These are phyloP conservation scores for Carpinus viminea DNA, from an alignment of 306 rosid species.

Conservation along the genomic window DNA sequence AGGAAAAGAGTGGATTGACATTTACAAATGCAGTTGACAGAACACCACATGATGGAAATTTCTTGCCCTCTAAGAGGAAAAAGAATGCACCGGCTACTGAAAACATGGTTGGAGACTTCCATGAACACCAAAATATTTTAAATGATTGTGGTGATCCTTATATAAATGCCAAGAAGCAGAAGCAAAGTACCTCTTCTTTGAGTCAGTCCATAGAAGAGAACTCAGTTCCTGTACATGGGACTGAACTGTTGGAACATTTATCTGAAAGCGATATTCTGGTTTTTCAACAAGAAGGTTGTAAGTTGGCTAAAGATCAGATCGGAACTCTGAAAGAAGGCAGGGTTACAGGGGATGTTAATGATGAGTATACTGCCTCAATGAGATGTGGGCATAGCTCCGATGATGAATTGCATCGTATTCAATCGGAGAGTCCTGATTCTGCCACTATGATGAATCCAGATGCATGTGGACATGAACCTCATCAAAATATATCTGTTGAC, in stretches of 20 bases:
- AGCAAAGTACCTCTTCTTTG: constrained; percentile 29
- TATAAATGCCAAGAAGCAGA: constrained; percentile 43
- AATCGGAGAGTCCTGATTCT: constrained; percentile 27
- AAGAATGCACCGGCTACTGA: constrained; percentile 26
- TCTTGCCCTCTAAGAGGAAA: constrained; percentile 45
- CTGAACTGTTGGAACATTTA: constrained; percentile 33
- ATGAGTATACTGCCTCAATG: constrained; percentile 32
- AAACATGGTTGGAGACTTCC: constrained; percentile 18
- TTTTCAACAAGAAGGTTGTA: constrained; percentile 29
- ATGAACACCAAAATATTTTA: constrained; percentile 20
- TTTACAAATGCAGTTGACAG: constrained; percentile 3
- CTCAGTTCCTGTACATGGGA: constrained; percentile 28
- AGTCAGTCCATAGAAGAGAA: constrained; percentile 33
- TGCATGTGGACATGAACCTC: constrained; percentile 23
- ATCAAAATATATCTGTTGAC: constrained; percentile 11
- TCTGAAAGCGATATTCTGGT: constrained; percentile 20
- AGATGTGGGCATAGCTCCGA: constrained; percentile 18
- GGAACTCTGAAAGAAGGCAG: constrained; percentile 27
- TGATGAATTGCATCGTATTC: constrained; percentile 25
- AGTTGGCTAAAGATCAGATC: constrained; percentile 21
- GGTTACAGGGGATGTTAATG: constrained; percentile 29
- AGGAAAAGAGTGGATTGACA: constrained; percentile 51
- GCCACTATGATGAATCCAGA: constrained; percentile 15
- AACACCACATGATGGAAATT: constrained; percentile 12
- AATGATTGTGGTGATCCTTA: constrained; percentile 32